A percentile compares a stretch with the other conserved stretches of the same genome.
These are phyloP conservation scores for Aaosphaeria pasadenensis DNA, from an alignment of 2,329 filamentous ascomycete species.

Conservation along the genomic window DNA sequence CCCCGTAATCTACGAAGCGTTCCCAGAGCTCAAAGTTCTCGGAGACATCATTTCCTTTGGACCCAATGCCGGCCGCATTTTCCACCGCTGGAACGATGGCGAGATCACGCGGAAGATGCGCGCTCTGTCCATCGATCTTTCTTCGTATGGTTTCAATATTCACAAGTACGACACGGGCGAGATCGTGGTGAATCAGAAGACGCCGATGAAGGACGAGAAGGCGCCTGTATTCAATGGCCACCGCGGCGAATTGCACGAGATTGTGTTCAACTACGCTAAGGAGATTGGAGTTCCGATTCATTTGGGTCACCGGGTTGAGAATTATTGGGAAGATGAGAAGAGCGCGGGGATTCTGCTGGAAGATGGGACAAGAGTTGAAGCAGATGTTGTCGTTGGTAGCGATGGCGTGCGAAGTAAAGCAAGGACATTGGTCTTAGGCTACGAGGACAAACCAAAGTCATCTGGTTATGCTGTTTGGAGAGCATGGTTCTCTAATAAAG, in stretches of 20 bases:
- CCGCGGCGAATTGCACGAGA: conserved; percentile 57
- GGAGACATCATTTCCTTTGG: conserved; percentile 64
- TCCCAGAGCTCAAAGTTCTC: conserved; percentile 55
- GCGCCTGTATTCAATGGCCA: conserved; percentile 60
- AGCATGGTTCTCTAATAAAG: conserved; percentile 42
- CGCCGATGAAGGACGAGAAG: conserved; percentile 43
- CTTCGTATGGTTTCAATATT: conserved; percentile 57
- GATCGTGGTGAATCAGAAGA: conserved; percentile 56
- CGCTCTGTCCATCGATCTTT: conserved; percentile 52
- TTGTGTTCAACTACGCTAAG: conserved; percentile 57
- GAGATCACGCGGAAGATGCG: conserved; percentile 48
- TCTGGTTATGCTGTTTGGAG: conserved; percentile 55
- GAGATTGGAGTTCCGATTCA: conserved; percentile 56
- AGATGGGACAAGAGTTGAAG: conserved; percentile 45
- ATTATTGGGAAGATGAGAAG: conserved; percentile 55
- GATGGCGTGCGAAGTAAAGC: conserved; percentile 54
- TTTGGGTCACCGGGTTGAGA: conserved; percentile 49
- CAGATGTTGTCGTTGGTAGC: conserved; percentile 51
- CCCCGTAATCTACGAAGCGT: conserved; percentile 58
- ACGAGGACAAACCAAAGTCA: conserved; percentile 51
- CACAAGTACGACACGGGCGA: conserved; percentile 60
- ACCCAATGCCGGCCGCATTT: conserved; percentile 60
- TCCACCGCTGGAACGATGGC: conserved; percentile 56
- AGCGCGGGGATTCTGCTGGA: conserved; percentile 53
- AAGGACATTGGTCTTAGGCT: conserved; percentile 51